Base-by-base conservation (phyloP, 164 flowering plant species). In the Vitis cinerea region DNA sequence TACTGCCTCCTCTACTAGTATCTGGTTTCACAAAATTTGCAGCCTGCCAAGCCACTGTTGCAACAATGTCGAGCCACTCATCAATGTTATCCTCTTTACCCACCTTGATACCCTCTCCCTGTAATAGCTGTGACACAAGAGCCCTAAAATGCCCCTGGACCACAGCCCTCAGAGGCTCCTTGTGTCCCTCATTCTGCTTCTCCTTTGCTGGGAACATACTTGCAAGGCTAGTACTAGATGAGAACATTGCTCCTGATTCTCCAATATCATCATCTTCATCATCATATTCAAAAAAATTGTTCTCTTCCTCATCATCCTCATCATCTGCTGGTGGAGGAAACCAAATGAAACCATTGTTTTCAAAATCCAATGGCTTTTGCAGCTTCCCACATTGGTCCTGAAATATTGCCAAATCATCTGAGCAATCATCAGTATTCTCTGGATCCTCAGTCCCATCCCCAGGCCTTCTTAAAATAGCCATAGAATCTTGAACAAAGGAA, bases 1-100 rank as follows among this genome's bases (percentile, higher is more conserved):
- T 95, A 79, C 97, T 93, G 64, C 97, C 97, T 65, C 96, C 98
- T 73, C 76, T 76, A 79, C 90, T 87, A 10, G 97, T 91, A 77
- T 95, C 97, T 15, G 98, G 98, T 78, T 83, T 93, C 68, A 95
- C 91, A 82, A 85, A 95, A 72, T 74, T 88, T 29, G 98, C 99
- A 75, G 99, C 99, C 82, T 90, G 92, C 98, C 96, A 95, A 47
- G 99, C 89, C 44, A 95, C 44, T 68, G 78, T 65, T n/a, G 92
- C 76, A 55, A 91, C 78, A 37, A 89, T 79, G 71, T 92, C 93
- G 71, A 93, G 82, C 99, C 98, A 95, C 59, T 81, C 80, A 37
- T 80, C 88, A 13, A 5, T 72, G 23, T 61, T 47, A 64, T 80
- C 72, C 55, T 84, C 94, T 63, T 67, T 74, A 4, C 71, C 78